Evolutionary conservation across 2,329 filamentous ascomycete genomes (phyloP).

Genomic region (Davidsoniella eucalypti): DNA sequence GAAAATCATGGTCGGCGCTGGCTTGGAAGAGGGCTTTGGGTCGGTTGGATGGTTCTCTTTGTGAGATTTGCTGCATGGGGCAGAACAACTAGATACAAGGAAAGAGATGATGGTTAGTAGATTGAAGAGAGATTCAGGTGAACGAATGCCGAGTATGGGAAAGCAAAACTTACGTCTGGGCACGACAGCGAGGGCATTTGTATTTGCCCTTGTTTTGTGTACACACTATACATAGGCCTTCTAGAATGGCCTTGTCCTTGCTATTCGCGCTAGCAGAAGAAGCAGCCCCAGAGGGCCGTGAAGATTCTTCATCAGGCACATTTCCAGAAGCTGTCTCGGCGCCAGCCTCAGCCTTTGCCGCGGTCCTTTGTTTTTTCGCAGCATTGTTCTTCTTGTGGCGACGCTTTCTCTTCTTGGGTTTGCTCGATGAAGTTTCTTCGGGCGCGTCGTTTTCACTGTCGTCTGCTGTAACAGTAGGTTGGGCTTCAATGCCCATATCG

Average conservation of each 20-base stretch:
- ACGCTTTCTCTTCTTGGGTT: constrained; percentile 1
- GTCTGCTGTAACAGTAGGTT: neutral
- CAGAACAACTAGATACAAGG: constrained; percentile 33
- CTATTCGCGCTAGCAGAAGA: neutral
- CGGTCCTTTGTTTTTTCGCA: neutral
- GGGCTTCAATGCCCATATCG: neutral
- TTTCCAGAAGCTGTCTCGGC: neutral
- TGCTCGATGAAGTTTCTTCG: constrained; percentile 8
- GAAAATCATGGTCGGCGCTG: constrained; percentile 12
- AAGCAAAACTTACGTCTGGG: constrained; percentile 36
- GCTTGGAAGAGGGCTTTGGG: constrained; percentile 18
- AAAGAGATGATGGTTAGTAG: constrained; percentile 8
- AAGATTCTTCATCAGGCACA: neutral
- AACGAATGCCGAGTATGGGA: neutral
- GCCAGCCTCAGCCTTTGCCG: neutral
- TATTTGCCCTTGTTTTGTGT: constrained; percentile 36
- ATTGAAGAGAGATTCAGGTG: neutral
- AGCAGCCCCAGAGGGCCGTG: neutral
- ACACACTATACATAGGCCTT: constrained; percentile 35
- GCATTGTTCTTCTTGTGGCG: constrained; percentile 8
- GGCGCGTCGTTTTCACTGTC: constrained; percentile 5
- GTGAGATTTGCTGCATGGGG: constrained; percentile 38
- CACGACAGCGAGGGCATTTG: constrained; percentile 42
- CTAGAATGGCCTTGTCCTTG: neutral
- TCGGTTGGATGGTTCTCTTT: constrained; percentile 32